phyloP scores from a whole-genome alignment of 108 stramenopile species.

The Mediolabrus comicus region DNA sequence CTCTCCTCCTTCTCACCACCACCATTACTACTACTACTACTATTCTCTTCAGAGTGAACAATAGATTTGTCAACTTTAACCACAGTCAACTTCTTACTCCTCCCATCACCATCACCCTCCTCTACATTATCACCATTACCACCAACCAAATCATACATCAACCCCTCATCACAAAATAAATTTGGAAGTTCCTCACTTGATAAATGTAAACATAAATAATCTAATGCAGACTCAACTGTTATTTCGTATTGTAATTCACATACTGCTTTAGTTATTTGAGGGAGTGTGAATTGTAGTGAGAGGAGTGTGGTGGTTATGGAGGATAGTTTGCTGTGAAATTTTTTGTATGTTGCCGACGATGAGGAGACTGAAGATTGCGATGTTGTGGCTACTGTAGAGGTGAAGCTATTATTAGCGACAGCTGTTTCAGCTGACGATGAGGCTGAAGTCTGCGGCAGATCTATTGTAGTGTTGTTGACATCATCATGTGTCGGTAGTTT shows the following conservation, averaged over 20 bases:
- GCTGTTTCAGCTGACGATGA: not conserved
- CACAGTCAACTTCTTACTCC: conserved; percentile 4
- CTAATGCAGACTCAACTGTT: conserved; percentile 56
- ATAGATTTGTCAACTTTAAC: conserved; percentile 1
- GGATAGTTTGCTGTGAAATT: conserved; percentile 19
- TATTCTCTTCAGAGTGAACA: not conserved
- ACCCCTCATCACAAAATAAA: no score
- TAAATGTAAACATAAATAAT: conserved; percentile 73
- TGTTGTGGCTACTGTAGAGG: not conserved
- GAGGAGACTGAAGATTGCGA: not conserved
- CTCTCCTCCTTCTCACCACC: not conserved
- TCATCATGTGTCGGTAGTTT: not conserved
- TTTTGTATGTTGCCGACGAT: not conserved
- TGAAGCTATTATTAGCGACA: no score
- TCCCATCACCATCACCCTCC: not conserved
- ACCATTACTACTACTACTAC: not conserved
- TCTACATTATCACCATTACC: not conserved
- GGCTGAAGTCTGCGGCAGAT: not conserved
- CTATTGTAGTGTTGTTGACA: not conserved
- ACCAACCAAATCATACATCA: conserved; percentile 12
- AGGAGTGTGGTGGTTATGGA: conserved; percentile 37
- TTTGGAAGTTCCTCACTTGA: conserved; percentile 53
- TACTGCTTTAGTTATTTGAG: conserved; percentile 39
- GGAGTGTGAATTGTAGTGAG: conserved; percentile 35
- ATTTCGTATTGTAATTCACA: conserved; percentile 42